phyloP scores from a whole-genome alignment of 108 stramenopile genomes.

The Hondaea fermentalgiana region DNA sequence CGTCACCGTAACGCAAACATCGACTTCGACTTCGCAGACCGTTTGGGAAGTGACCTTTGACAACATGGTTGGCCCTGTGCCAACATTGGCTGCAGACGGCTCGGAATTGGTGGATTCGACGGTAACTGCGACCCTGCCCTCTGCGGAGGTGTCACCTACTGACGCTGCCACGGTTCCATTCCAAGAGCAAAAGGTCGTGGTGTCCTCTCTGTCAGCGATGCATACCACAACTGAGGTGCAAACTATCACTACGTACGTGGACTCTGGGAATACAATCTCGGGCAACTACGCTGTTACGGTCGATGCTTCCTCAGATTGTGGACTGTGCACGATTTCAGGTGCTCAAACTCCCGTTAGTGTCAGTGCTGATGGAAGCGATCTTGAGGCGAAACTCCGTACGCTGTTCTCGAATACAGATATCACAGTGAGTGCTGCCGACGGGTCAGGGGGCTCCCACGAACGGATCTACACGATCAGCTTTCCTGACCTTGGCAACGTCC shows the following conservation, averaged over 20 bases:
- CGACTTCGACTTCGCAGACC: neutral
- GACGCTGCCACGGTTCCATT: neutral
- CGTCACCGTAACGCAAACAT: slow-evolving; percentile 45
- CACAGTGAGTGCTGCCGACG: neutral
- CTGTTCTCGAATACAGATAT: neutral
- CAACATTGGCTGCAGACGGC: neutral
- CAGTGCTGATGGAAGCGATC: neutral
- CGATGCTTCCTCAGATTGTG: neutral
- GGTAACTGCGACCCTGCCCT: neutral
- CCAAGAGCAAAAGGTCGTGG: neutral
- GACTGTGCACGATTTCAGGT: neutral
- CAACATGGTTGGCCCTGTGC: neutral
- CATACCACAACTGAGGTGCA: neutral
- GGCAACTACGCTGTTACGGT: neutral
- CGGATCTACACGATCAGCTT: neutral
- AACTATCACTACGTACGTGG: neutral
- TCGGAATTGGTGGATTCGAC: neutral
- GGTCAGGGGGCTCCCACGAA: neutral
- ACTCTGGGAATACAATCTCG: neutral
- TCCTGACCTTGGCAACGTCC: neutral
- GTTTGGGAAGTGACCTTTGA: neutral
- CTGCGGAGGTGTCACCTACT: neutral
- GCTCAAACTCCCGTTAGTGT: neutral
- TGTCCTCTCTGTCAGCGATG: neutral
- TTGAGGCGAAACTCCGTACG: neutral